phyloP scores from a whole-genome alignment of 2,329 filamentous ascomycete genomes.

The Apiospora koreana region DNA sequence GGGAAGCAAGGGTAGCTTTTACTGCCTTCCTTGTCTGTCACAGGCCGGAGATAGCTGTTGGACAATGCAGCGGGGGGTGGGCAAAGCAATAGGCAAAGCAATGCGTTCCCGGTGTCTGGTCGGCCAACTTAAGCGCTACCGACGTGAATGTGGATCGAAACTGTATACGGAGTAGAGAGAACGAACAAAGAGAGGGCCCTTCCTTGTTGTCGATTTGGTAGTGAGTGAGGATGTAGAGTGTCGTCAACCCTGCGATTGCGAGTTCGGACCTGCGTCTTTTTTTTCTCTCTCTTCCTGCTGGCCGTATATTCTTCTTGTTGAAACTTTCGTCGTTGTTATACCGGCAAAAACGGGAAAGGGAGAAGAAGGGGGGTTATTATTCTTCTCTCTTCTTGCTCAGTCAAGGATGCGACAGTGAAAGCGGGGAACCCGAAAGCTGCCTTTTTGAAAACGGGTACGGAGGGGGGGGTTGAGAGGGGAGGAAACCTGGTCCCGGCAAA shows the following conservation, averaged over 20 bases:
- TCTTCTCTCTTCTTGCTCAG: not conserved
- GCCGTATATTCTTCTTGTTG: not conserved
- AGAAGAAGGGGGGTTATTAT: not conserved
- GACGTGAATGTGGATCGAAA: not conserved
- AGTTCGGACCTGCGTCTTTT: not conserved
- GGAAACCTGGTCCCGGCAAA: not conserved
- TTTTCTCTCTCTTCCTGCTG: not conserved
- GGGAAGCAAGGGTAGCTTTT: not conserved
- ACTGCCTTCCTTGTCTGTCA: slow-evolving; percentile 1
- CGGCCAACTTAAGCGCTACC: slow-evolving; percentile 7
- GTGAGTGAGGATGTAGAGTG: not conserved
- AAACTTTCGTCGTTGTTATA: not conserved
- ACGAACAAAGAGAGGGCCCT: not conserved
- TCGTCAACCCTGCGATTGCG: not conserved
- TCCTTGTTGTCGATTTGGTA: not conserved
- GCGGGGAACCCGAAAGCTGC: slow-evolving; percentile 12
- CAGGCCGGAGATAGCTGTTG: not conserved
- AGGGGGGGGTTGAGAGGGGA: not conserved
- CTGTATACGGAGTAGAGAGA: not conserved
- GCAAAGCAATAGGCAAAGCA: not conserved
- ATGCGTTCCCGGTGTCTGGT: slow-evolving; percentile 7
- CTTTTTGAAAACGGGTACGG: slow-evolving; percentile 1
- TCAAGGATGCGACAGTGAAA: slow-evolving; percentile 11
- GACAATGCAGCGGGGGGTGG: not conserved
- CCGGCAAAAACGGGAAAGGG: not conserved